A percentile compares a stretch with the other conserved stretches of the same genome.
These are phyloP conservation scores for Helianthus tuberosus DNA, from an alignment of 129 eudicot genomes.

Conservation along the genomic window DNA sequence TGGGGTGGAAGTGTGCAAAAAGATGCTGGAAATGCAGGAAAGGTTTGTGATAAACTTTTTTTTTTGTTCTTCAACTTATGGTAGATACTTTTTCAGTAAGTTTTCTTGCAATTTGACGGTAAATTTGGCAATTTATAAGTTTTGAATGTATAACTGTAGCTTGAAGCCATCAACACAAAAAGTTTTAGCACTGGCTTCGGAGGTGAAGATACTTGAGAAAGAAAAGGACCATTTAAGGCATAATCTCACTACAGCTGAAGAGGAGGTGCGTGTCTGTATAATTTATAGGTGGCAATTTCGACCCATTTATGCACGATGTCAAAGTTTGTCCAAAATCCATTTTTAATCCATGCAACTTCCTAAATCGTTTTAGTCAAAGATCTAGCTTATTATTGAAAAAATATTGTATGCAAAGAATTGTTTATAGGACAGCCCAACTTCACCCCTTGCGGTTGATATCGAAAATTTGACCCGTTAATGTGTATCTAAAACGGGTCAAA, in stretches of 20 bases:
- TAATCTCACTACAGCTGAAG: slow-evolving; percentile 79
- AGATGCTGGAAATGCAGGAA: slow-evolving; percentile 53
- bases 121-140: not conserved
- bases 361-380: too few relatives aligned
- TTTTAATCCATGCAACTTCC: too few relatives aligned
- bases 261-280: slow-evolving; percentile 53
- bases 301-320: not conserved
- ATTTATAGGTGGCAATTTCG: not conserved
- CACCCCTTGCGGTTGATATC: too few relatives aligned
- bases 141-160: slow-evolving; percentile 31
- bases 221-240: slow-evolving; percentile 68
- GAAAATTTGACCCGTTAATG: too few relatives aligned
- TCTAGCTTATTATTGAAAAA: too few relatives aligned
- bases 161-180: slow-evolving; percentile 71
- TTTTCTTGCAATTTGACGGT: not conserved
- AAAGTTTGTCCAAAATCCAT: too few relatives aligned
- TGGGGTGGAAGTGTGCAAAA: slow-evolving; percentile 58
- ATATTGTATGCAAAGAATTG: too few relatives aligned
- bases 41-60: slow-evolving; percentile 41
- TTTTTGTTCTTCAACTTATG: not conserved
- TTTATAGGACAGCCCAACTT: too few relatives aligned
- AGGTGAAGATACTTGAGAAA: slow-evolving; percentile 46
- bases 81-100: too few relatives aligned
- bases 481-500: too few relatives aligned
- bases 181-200: slow-evolving; percentile 60